Conservation (phyloP, 257 asterid genomes). For the Echites panduratus region DNA sequence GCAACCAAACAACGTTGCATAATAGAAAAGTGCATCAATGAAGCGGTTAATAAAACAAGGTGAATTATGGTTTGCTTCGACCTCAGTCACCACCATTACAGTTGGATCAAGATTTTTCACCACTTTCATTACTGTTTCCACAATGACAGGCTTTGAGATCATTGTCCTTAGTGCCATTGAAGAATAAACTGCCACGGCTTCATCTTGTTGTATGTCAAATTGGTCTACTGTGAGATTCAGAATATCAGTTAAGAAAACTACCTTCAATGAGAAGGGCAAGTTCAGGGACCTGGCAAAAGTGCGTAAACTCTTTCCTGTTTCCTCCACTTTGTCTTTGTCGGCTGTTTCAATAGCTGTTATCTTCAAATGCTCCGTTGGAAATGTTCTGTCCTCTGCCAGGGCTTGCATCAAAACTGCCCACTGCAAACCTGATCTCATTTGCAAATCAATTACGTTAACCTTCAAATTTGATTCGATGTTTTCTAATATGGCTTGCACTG, state of each 20-base stretch:
- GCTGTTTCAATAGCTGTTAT: conserved; percentile 47
- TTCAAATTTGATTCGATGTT: conserved; percentile 21
- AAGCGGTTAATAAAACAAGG: conserved; percentile 18
- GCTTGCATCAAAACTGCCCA: conserved; percentile 41
- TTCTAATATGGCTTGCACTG: conserved; percentile 31
- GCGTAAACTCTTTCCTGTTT: conserved; percentile 36
- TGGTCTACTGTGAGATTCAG: conserved; percentile 26
- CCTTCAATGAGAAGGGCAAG: conserved; percentile 36
- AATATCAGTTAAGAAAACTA: conserved; percentile 38
- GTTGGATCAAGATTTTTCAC: conserved; percentile 37
- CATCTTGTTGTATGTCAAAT: conserved; percentile 28
- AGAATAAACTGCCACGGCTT: conserved; percentile 41
- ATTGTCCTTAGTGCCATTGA: conserved; percentile 37
- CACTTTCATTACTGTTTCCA: conserved; percentile 39
- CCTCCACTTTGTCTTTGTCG: conserved; percentile 29
- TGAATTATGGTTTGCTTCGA: conserved; percentile 26
- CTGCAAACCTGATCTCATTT: conserved; percentile 30
- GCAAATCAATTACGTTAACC: conserved; percentile 62
- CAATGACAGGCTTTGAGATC: conserved; percentile 33
- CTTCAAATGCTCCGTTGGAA: conserved; percentile 24
- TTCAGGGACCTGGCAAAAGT: conserved; percentile 44
- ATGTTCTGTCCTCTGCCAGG: conserved; percentile 12
- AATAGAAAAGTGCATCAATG: conserved; percentile 18
- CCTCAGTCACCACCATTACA: conserved; percentile 22
- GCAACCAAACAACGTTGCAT: conserved; percentile 16